Evolutionary conservation across 179 eudicot genomes (phyloP).

Genomic region (Amaranthus tricolor): DNA sequence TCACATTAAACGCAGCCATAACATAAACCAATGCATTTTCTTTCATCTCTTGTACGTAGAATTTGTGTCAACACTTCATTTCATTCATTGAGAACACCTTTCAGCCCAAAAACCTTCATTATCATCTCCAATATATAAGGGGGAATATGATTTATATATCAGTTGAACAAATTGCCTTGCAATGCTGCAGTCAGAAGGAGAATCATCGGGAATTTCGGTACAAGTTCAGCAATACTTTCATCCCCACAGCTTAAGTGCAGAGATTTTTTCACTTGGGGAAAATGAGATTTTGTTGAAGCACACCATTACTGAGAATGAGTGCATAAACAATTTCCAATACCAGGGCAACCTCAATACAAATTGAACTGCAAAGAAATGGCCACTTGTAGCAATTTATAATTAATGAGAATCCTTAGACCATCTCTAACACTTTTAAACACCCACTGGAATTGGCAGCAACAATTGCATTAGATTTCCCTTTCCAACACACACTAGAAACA

Average conservation of each 20-base stretch:
- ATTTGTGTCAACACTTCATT: background rate
- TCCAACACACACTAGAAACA: constrained; percentile 98
- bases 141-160: background rate
- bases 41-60: background rate
- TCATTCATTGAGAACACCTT: background rate
- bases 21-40: constrained; percentile 16
- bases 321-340: background rate
- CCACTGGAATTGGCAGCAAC: constrained; percentile 95
- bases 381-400: background rate
- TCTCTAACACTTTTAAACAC: constrained; percentile 74
- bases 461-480: constrained; percentile 67
- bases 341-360: background rate
- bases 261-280: background rate
- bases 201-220: background rate
- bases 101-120: background rate
- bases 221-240: background rate
- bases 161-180: background rate
- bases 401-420: constrained; percentile 44
- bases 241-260: background rate
- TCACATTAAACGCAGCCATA: constrained; percentile 4
- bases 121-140: background rate
- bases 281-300: background rate
- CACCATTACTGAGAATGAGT: constrained; percentile 4
- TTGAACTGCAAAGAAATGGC: constrained; percentile 5
- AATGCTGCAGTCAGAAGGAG: background rate